A percentile compares a stretch with the other conserved stretches of the same genome.
These are phyloP conservation scores for Diddensiella caesifluorescens DNA, from an alignment of 805 yeast species.

Conservation along the genomic window DNA sequence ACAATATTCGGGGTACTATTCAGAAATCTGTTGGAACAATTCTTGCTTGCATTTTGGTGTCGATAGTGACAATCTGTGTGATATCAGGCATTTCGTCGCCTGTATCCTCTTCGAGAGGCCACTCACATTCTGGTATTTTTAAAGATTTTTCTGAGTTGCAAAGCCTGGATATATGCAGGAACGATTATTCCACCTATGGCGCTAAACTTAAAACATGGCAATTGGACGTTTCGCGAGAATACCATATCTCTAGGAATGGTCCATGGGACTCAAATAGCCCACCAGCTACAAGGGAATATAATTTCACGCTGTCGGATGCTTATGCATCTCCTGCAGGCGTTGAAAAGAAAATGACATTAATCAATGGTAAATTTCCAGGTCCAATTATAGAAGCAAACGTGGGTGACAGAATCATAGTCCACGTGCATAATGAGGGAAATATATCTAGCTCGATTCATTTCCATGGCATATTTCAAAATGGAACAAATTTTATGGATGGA, in stretches of 20 bases:
- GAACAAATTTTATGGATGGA: constrained; percentile 48
- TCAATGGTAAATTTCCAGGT: constrained; percentile 47
- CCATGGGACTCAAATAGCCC: constrained; percentile 14
- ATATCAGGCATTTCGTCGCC: too few species aligned
- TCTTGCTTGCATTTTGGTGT: too few species aligned
- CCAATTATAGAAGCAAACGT: constrained; percentile 41
- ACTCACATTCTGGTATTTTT: too few species aligned
- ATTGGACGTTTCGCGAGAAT: constrained; percentile 27
- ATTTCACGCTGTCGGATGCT: constrained; percentile 20
- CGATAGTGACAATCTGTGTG: too few species aligned
- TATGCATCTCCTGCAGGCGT: constrained; percentile 25
- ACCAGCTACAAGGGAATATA: constrained; percentile 21
- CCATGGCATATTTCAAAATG: constrained; percentile 47
- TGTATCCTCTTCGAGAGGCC: too few species aligned
- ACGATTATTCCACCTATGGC: constrained; percentile 16
- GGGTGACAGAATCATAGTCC: constrained; percentile 33
- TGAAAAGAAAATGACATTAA: constrained; percentile 32
- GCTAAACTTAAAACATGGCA: constrained; percentile 25
- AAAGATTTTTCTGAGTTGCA: background rate
- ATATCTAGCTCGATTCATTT: constrained; percentile 45
- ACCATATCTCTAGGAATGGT: constrained; percentile 19
- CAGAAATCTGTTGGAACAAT: too few species aligned
- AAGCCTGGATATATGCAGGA: background rate
- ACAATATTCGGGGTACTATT: too few species aligned
- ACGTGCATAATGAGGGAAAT: constrained; percentile 33